Evolutionary conservation across 805 yeast genomes (phyloP), one percentile per base, ranked within the genome.

Genomic region (Zygosaccharomyces gambellarensis): DNA sequence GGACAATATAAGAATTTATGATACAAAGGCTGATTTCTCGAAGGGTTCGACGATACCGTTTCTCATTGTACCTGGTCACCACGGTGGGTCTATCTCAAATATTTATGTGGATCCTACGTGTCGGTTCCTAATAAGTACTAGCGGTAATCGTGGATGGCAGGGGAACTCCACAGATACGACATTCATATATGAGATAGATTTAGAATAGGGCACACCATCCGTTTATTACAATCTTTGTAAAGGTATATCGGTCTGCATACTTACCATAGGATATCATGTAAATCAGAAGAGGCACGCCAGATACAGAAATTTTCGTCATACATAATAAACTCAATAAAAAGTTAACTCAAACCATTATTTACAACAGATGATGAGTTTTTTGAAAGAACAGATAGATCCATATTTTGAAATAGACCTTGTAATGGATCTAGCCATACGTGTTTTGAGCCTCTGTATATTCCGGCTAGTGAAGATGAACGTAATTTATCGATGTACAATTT

Each of bases 111-210:
- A 92, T 66, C 92, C 92, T 28, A 85, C 94, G 1, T 88, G 95
- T 36, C 71, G 94, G 53, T 94, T 87, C 65, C 75, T 94, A 84
- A 78, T 92, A 5, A 85, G 96, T 60, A 83, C 97, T 0, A 85
- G 95, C 64, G 99, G 99, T 8, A 88, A 87, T 54, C 78, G 97
- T 60, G 99, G 99, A 4, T 92, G 97, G 97, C 90, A 85, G 57
- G 90, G 95, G 3, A 71, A 74, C 32, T 78, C 85, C 22, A 84
- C 94, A 1, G 97, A 90, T 50, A 78, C 82, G n/a, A 86, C 86
- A 8, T 76, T 90, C 57, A 74, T 89, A 22, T 92, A 90, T 64
- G 95, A 88, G 56, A 84, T 90, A 29, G 82, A 82, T 46, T 68
- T 79, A 29, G 65, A 61, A 19, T 68, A 52, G 39, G 34, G 22